Conservation (phyloP, 805 yeast species). For the Kuraishia hungarica region DNA sequence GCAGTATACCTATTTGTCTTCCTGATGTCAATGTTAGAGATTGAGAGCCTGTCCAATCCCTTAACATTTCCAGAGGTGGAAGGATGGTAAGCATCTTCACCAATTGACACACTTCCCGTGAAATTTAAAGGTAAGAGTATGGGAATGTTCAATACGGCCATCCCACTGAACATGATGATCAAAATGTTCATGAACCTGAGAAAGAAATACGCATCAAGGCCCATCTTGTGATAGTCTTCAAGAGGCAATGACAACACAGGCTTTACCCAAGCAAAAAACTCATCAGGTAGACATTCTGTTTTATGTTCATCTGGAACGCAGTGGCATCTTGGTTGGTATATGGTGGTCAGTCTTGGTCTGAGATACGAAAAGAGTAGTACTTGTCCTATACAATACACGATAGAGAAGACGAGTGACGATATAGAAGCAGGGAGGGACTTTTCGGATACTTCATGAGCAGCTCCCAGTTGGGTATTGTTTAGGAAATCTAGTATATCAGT, state of each 20-base stretch:
- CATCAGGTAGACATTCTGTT: conserved; percentile 28
- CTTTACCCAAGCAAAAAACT: conserved; percentile 49
- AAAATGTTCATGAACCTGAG: conserved; percentile 50
- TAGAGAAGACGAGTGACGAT: conserved; percentile 46
- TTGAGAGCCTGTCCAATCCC: conserved; percentile 63
- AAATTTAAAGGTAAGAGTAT: conserved; percentile 58
- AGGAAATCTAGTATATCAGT: conserved; percentile 26
- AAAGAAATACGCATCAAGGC: conserved; percentile 72
- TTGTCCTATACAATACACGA: conserved; percentile 46
- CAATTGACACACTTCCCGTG: conserved; percentile 21
- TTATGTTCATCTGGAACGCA: conserved; percentile 31
- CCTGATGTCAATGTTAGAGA: conserved; percentile 55
- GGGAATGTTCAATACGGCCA: conserved; percentile 49
- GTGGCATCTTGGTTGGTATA: conserved; percentile 50
- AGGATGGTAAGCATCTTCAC: background rate
- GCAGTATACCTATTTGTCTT: conserved; percentile 43
- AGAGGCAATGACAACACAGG: conserved; percentile 31
- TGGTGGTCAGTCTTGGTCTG: conserved; percentile 22
- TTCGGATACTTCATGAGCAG: conserved; percentile 52
- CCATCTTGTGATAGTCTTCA: conserved; percentile 38
- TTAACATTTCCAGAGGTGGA: conserved; percentile 8
- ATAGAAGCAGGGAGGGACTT: conserved; percentile 47
- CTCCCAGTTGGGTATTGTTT: conserved; percentile 46
- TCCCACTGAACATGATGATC: conserved; percentile 36
- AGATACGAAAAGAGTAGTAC: conserved; percentile 30